Base-by-base conservation (phyloP, 2,329 filamentous ascomycete species). In the Colletotrichum eremochloae region DNA sequence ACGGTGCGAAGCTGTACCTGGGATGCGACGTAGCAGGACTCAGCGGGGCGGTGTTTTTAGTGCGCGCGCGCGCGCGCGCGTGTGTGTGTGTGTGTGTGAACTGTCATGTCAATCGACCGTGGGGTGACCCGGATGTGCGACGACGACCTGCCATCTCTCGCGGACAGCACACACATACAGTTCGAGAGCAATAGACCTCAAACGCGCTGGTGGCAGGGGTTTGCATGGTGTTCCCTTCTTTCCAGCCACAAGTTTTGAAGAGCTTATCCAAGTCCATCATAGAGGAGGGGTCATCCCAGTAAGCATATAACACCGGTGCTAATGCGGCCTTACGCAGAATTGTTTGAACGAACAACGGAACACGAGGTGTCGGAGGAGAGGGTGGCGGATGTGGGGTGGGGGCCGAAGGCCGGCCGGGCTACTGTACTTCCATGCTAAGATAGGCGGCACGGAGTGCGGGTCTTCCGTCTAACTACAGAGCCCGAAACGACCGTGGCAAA, bases 401-500 rank as follows among this genome's bases (percentile, higher is more conserved):
- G 14, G 33, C 33, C 44, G 36, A 15, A 48, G 36, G 33, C 11
- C 61, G 46, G 31, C 44, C 58, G 18, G 42, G 42, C 58, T 42
- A 14, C 20, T 15, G 44, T 29, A 24, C 29, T 48, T 55, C 29
- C 18, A 29, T 24, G 33, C 36, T 38, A 15, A 15, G 31, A 40
- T 61, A 61, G 57, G 40, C 57, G 40, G 40, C 57, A 8, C 57
- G 57, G 40, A 29, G 31, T 55, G 56, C 56, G 56, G 56, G 38
- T 38, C 56, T 29, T 42, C 58, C 58, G 58, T 62, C 29, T 20
- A 50, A 20, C 58, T 31, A 48, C 33, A 42, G 46, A 29, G 42
- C 58, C 58, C 42, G 58, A 42, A 42, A 61, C 31, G 18, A 61
- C 44, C 29, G 58, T 61, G 58, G 58, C 42, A 48, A 44, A 8